Base-by-base conservation (phyloP, 345 rosid genomes). In the Triadica sebifera region DNA sequence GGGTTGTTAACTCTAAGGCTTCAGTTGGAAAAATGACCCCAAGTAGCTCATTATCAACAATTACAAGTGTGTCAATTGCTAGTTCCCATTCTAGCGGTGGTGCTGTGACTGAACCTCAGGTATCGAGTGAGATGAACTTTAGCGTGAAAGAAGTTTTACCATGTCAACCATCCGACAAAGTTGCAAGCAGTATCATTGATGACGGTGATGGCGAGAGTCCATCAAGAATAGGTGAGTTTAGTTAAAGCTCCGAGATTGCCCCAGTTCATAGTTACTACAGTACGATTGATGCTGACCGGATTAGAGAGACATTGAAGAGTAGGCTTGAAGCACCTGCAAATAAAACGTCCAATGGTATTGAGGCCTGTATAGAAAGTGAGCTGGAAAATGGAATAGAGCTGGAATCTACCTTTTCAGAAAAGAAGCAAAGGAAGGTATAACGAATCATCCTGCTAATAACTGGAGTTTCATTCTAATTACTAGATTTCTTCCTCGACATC, bases 301-400 rank as follows among this genome's bases (percentile, higher is more conserved):
- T 84, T 61, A 77, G 79, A 58, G 78, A 78, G 62, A 57, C 67
- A 4, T 57, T 78, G 66, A 84, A 76, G 81, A 78, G 78, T 75
- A 81, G 50, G 71, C 11, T 38, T 2, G 76, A 78, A 22, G 73
- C 43, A 67, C 71, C 78, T 19, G 71, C 79, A 75, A 75, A 72
- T 9, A 72, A 65, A 73, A 11, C 34, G 34, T 29, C 49, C 1
- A 16, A 12, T 24, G 73, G 65, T 45, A 59, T 43, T 20, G 81
- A 80, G 57, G 77, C 81, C 63, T 77, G 86, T 81, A 83, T 80
- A 62, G 80, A 80, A 73, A 74, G 75, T 38, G 75, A 80, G 77
- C 83, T 83, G 67, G 86, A 83, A 56, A 69, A 38, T 6, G 83
- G 81, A 34, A 77, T 80, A 74, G 83, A 74, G 57, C 51, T 80